Conservation (phyloP, 768 basidiomycete species). For the Trametes cubensis region DNA sequence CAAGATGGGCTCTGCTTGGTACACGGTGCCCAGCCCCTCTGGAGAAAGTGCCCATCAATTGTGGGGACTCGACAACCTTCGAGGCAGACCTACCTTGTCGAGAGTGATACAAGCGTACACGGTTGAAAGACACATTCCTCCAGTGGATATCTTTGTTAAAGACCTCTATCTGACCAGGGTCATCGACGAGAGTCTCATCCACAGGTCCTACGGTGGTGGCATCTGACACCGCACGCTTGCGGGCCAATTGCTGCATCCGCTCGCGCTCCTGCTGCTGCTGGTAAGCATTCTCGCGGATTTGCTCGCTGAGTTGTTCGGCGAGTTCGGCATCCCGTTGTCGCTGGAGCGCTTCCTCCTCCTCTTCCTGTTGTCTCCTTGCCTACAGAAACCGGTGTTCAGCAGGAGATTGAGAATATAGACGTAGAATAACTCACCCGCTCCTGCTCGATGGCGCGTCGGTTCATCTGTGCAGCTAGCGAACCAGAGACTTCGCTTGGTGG, state of each 20-base stretch:
- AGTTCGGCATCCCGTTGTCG: slow-evolving; percentile 52
- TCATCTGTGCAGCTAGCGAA: slow-evolving; percentile 82
- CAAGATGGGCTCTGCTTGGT: slow-evolving; percentile 75
- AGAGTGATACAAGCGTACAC: slow-evolving; percentile 74
- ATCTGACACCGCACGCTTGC: slow-evolving; percentile 70
- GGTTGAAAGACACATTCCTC: slow-evolving; percentile 59
- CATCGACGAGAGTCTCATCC: slow-evolving; percentile 35
- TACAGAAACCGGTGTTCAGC: slow-evolving; percentile 27
- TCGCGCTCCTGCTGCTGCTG: slow-evolving; percentile 58
- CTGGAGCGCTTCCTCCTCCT: slow-evolving; percentile 56
- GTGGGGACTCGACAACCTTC: no score
- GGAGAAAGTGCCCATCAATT: not conserved
- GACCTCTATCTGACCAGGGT: slow-evolving; percentile 59
- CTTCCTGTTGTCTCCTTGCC: slow-evolving; percentile 57
- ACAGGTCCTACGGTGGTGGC: slow-evolving; percentile 62
- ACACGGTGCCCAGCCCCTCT: slow-evolving; percentile 69
- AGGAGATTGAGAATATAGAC: not conserved
- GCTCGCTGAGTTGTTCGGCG: slow-evolving; percentile 63
- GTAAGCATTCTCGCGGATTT: slow-evolving; percentile 68
- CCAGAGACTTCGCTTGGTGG: slow-evolving; percentile 62
- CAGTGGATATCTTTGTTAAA: slow-evolving; percentile 62
- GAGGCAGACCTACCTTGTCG: slow-evolving; percentile 49
- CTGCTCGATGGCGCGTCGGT: slow-evolving; percentile 67
- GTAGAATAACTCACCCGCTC: slow-evolving; percentile 51
- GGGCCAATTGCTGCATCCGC: slow-evolving; percentile 51